Evolutionary conservation across 768 basidiomycete species (phyloP), one percentile per base, ranked within the genome.

Genomic region (Jaapia argillacea): DNA sequence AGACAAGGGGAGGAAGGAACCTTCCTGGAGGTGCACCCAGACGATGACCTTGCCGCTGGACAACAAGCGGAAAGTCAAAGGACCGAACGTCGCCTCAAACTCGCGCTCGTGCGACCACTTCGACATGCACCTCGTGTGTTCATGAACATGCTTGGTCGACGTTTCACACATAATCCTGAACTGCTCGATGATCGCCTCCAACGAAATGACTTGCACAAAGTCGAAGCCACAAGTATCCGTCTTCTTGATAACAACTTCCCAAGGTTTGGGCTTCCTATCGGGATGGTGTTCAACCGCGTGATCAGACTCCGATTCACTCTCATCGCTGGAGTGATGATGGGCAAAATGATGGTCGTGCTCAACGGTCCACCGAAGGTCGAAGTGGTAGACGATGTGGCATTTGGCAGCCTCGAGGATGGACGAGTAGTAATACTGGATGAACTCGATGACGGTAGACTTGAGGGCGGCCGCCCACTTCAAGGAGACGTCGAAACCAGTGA

Each of bases 1-100:
- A 20, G 22, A 4, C 7, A 5, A 47, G 13, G n/a, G n/a, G 5
- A 16, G 40, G 16, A 45, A 27, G 25, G 44, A 25, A 2, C 45
- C 48, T 20, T 42, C 26, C 20, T 36, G 25, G 31, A 50, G 22
- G 20, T 47, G 25, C 6, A 52, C 25, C n/a, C 24, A 47, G 20
- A 52, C 28, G 28, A 54, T 46, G 2, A 43, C 48, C 23, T 48
- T 52, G 43, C 43, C 44, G 26, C 45, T 42, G 28, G 44, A 42
- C 12, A 49, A 37, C 14, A 54, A 40, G 16, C 46, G 51, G 22
- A 54, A 37, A 2, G 24, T 42, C 7, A 46, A 36, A 10, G 48
- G 35, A n/a, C 31, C 36, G 43, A 54, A 52, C 22, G 18, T 25
- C 2, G 53, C 40, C 7, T 26, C 24, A 46, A 54, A 54, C n/a